Base-by-base conservation (phyloP, 306 rosid genomes). In the Hippophae rhamnoides region DNA sequence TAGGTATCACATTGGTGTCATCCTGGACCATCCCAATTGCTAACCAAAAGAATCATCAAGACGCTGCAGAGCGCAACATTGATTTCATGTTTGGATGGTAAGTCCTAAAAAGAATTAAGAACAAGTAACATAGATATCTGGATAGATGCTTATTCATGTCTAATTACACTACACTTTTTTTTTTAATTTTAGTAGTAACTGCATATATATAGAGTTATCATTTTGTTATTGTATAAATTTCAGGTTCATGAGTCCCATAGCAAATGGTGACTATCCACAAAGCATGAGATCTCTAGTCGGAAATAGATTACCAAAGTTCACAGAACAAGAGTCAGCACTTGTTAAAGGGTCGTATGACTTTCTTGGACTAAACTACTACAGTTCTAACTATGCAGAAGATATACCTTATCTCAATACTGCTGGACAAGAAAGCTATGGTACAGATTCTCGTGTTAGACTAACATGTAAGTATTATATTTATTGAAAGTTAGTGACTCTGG, bases 21-120 rank as follows among this genome's bases (percentile, higher is more conserved):
- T 7, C 50, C 9, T 87, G 95, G 92, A 44, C 62, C 51, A 41
- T 75, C 61, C 89, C 95, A 0, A 7, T 46, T 62, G 79, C 84
- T 0, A 1, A 67, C 12, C 47, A 44, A 5, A 54, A 56, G 58
- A n/a, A 31, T 2, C 57, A 84, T 23, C 43, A 54, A 13, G 27
- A 61, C 0, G 92, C 95, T 31, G 83, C 85, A 0, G 9, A 1
- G 7, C 69, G 84, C 60, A 81, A 81, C 13, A 3, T 82, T 54
- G 89, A 88, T 57, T 88, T 88, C 57, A 76, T 70, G 76, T 49
- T 73, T 49, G 96, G 93, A 52, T 87, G 89, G 96, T 87, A 61
- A 63, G 76, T 57, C 6, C 26, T 12, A 49, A 10, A 46, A 3
- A 27, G 1, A 44, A 8, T 6, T 8, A 25, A 3, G 12, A 48